A percentile compares a stretch with the other conserved stretches of the same genome.
Conservation (phyloP, 2,329 filamentous ascomycete species). For the Geosmithia morbida region DNA sequence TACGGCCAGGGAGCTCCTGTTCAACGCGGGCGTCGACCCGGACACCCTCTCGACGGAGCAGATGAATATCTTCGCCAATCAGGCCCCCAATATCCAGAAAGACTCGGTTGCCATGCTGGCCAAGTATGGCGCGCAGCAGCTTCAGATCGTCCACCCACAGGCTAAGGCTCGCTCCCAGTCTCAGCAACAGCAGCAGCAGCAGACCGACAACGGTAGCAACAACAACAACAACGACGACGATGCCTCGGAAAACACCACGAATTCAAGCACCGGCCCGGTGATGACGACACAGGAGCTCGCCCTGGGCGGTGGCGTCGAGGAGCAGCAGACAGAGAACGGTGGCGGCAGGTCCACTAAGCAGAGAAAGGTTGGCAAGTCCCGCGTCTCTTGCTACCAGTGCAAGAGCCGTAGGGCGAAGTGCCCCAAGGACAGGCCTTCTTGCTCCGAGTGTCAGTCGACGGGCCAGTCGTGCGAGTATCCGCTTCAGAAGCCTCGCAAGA, state of each 20-base stretch:
- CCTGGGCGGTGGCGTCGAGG: slow-evolving; percentile 4
- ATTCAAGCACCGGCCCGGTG: slow-evolving; percentile 8
- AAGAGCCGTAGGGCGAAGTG: slow-evolving; percentile 25
- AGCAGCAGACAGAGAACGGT: not conserved
- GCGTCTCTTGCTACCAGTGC: slow-evolving; percentile 21
- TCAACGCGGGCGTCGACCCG: slow-evolving; percentile 32
- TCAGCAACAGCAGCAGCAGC: slow-evolving; percentile 8
- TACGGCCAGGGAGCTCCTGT: slow-evolving; percentile 31
- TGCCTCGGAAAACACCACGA: not conserved
- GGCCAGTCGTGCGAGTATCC: slow-evolving; percentile 23
- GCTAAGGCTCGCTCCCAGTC: slow-evolving; percentile 16
- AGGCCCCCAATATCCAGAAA: slow-evolving; percentile 38
- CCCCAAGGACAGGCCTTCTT: slow-evolving; percentile 22
- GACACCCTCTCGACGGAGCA: slow-evolving; percentile 37
- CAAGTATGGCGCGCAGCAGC: slow-evolving; percentile 40
- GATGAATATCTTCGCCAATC: slow-evolving; percentile 45
- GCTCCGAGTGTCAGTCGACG: slow-evolving; percentile 18
- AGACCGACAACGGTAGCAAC: not conserved
- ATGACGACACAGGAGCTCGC: slow-evolving; percentile 17
- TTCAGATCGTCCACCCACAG: slow-evolving; percentile 40
- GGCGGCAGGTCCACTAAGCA: slow-evolving; percentile 4
- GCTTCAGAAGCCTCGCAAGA: slow-evolving; percentile 11
- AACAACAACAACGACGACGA: not conserved
- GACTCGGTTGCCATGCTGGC: slow-evolving; percentile 41
- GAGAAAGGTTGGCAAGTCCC: slow-evolving; percentile 12